Base-by-base conservation (phyloP, 2,329 filamentous ascomycete species). In the Laburnicola sp. region DNA sequence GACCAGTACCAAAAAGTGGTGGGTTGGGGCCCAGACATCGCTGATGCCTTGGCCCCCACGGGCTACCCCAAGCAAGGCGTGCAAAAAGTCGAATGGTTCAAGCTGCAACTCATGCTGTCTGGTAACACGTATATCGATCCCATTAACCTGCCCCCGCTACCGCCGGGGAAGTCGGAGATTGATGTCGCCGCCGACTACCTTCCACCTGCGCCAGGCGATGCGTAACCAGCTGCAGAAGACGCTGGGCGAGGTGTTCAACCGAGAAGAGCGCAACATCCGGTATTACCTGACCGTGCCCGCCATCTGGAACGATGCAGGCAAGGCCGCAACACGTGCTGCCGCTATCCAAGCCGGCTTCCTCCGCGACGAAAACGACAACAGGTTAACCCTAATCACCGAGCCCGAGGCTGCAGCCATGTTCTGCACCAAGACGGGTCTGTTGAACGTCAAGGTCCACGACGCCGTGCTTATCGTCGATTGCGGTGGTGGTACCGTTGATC, bases 41-140 rank as follows among this genome's bases (percentile, higher is more conserved):
- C 94, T 54, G 93, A 97, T 76, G 94, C 94, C 58, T 83, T 97
- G 59, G 93, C 94, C 46, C 94, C 94, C 27, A 97, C 94, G 35
- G 94, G 94, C 57, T 97, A 97, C 74, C 94, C 94, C 63, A 97
- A 97, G 80, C 90, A 90, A 30, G 93, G 93, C 59, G 93, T 99
- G 63, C 94, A 97, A 76, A 97, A 97, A 79, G 93, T 97, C 23
- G 94, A 97, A 78, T 99, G 94, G 94, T 97, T 99, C 83, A 97
- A 97, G 81, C 83, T 99, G 62, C 94, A 99, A 78, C 85, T 99
- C 50, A 97, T 97, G 94, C 83, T 97, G 57, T 97, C 91, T 53
- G 94, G 94, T 58, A 97, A 97, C 81, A 97, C 94, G 38, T 97
- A 97, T 75, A 97, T 97, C 71, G 94, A 97, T 74, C 94, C 94